Conservation (phyloP, 345 rosid genomes). For the Theobroma cacao region DNA sequence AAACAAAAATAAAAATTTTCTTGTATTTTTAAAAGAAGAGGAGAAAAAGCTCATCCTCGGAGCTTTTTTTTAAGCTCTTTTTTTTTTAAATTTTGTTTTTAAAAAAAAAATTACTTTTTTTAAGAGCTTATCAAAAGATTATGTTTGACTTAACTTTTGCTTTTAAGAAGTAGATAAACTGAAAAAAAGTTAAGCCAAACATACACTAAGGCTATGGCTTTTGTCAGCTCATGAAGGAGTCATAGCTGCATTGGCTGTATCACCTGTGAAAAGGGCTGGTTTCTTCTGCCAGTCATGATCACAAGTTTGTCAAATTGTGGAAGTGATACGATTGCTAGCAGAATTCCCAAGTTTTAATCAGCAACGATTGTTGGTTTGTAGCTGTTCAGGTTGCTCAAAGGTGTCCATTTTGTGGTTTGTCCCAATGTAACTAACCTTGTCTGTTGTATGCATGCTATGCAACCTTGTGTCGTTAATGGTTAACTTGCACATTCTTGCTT, state of each 20-base stretch:
- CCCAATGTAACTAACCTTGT: conserved; percentile 20
- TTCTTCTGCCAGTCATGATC: conserved; percentile 97
- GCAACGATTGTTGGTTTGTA: conserved; percentile 16
- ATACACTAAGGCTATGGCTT: conserved; percentile 79
- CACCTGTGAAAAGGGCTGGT: conserved; percentile 70
- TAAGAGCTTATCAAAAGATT: too few species aligned
- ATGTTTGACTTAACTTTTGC: too few species aligned
- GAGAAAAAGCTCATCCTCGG: too few species aligned
- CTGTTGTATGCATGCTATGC: conserved; percentile 11
- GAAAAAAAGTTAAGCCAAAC: too few species aligned
- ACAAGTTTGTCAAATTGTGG: conserved; percentile 89
- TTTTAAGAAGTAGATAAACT: too few species aligned
- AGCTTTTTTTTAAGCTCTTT: too few species aligned
- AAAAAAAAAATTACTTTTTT: too few species aligned
- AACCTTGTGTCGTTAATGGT: not conserved
- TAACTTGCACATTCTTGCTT: conserved; percentile 2
- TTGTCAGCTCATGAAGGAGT: conserved; percentile 77
- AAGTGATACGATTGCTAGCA: conserved; percentile 34
- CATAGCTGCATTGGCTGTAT: conserved; percentile 73
- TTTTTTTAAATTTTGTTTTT: too few species aligned
- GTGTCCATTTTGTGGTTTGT: conserved; percentile 10
- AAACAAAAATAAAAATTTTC: too few species aligned
- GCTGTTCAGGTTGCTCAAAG: conserved; percentile 3
- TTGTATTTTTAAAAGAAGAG: too few species aligned
- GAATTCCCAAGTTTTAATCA: too few species aligned